Percentiles rank a stretch among this genome's conserved stretches.
Evolutionary conservation across 2,329 filamentous ascomycete genomes (phyloP).

Genomic region (Diaporthe citriasiana): DNA sequence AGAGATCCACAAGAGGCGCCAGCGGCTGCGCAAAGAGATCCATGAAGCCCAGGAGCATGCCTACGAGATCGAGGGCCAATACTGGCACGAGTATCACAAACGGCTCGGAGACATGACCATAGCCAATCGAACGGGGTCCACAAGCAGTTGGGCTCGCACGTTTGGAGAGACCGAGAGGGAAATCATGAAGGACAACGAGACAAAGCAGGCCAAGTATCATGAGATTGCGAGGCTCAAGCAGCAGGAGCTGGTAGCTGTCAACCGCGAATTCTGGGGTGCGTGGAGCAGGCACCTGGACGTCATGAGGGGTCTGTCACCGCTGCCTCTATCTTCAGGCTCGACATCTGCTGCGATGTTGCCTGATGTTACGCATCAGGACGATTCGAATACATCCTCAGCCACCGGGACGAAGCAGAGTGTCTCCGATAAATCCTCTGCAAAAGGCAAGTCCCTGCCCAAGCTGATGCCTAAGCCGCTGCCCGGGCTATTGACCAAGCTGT

Average conservation of each 20-base stretch:
- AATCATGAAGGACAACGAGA: not conserved
- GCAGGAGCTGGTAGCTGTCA: not conserved
- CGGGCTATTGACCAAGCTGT: not conserved
- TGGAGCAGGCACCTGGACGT: slow-evolving; percentile 20
- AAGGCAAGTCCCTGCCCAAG: not conserved
- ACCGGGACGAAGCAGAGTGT: not conserved
- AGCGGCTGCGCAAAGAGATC: not conserved
- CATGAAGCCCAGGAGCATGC: not conserved
- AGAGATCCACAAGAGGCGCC: slow-evolving; percentile 6
- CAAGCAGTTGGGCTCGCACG: not conserved
- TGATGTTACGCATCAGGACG: not conserved
- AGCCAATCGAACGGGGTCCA: not conserved
- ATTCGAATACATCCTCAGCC: not conserved
- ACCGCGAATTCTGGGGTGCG: slow-evolving; percentile 32
- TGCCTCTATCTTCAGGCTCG: not conserved
- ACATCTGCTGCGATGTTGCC: not conserved
- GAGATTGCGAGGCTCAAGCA: not conserved
- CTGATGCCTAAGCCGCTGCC: not conserved
- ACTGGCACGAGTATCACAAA: slow-evolving; percentile 16
- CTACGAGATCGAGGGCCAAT: not conserved
- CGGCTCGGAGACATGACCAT: not conserved
- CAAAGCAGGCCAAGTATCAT: not conserved
- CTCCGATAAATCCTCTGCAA: not conserved
- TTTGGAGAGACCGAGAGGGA: slow-evolving; percentile 19
- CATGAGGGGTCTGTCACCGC: not conserved